A percentile compares a stretch with the other conserved stretches of the same genome.
Evolutionary conservation across 257 asterid genomes (phyloP).

Genomic region (Hygrophila difformis): DNA sequence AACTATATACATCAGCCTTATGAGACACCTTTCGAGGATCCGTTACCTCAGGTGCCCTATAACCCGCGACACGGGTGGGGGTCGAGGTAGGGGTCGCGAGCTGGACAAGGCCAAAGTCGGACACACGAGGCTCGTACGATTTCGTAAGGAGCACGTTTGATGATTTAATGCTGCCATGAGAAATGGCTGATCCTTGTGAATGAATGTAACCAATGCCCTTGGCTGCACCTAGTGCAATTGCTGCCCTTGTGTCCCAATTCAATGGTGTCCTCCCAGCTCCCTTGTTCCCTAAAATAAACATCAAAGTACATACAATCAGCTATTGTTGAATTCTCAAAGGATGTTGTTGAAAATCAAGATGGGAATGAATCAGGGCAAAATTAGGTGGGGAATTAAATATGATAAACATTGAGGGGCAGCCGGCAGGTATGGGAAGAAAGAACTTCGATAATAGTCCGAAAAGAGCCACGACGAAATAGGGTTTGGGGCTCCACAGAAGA

Average conservation of each 20-base stretch:
- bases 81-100: slow-evolving; percentile 33
- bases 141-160: slow-evolving; percentile 53
- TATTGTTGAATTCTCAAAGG: no score
- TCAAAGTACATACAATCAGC: no score
- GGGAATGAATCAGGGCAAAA: no score
- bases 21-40: slow-evolving; percentile 46
- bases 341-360: no score
- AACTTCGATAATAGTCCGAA: background rate
- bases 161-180: slow-evolving; percentile 62
- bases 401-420: no score
- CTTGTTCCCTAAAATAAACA: slow-evolving; percentile 45
- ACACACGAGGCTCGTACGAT: slow-evolving; percentile 42
- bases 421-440: background rate
- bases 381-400: no score
- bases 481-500: background rate
- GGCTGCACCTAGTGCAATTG: slow-evolving; percentile 56
- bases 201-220: slow-evolving; percentile 46
- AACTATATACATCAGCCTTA: slow-evolving; percentile 51
- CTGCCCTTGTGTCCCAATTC: slow-evolving; percentile 52
- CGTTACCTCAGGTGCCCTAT: slow-evolving; percentile 56
- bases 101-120: slow-evolving; percentile 55
- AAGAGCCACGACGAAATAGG: background rate
- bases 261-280: slow-evolving; percentile 53
- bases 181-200: slow-evolving; percentile 32
- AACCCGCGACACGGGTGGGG: slow-evolving; percentile 51